Conservation (phyloP, 208 protist genomes). For the Crithidia brevicula region DNA sequence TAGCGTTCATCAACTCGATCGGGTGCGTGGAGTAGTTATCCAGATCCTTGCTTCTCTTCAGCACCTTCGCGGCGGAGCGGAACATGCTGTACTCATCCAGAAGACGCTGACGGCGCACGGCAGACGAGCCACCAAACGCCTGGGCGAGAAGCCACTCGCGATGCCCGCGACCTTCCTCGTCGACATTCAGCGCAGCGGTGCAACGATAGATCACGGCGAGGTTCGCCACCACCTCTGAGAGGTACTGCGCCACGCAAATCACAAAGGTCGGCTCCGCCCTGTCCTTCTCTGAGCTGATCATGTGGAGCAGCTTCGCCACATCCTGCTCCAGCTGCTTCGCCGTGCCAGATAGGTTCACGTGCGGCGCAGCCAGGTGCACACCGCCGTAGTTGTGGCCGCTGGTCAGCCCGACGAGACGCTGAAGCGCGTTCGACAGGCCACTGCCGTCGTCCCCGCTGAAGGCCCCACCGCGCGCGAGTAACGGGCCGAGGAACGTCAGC, state of each 20-base stretch:
- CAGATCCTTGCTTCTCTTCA: slow-evolving; percentile 36
- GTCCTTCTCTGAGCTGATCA: slow-evolving; percentile 33
- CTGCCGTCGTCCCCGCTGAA: slow-evolving; percentile 9
- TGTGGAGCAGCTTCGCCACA: slow-evolving; percentile 40
- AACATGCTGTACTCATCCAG: slow-evolving; percentile 40
- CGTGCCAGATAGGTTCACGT: slow-evolving; percentile 68
- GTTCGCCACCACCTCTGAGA: slow-evolving; percentile 73
- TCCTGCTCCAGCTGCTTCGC: slow-evolving; percentile 55
- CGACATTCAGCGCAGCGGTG: slow-evolving; percentile 60
- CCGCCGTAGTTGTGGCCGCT: slow-evolving; percentile 22
- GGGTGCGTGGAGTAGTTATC: slow-evolving; percentile 73
- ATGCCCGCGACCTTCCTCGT: slow-evolving; percentile 55
- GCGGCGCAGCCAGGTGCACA: slow-evolving; percentile 52
- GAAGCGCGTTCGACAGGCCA: slow-evolving; percentile 8
- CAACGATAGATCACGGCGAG: slow-evolving; percentile 74
- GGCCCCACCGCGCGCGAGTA: slow-evolving; percentile 31
- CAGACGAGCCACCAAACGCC: slow-evolving; percentile 62
- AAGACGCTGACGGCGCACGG: slow-evolving; percentile 41
- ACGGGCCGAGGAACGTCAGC: slow-evolving; percentile 49
- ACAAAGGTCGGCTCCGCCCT: slow-evolving; percentile 43
- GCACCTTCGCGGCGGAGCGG: slow-evolving; percentile 29
- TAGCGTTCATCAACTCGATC: slow-evolving; percentile 76
- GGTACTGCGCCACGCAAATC: slow-evolving; percentile 52
- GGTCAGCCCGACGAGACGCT: slow-evolving; percentile 26
- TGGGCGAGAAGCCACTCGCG: slow-evolving; percentile 80